Evolutionary conservation across 2,329 filamentous ascomycete species (phyloP), one percentile per base, ranked within the genome.

Genomic region (Xylaria sp.): DNA sequence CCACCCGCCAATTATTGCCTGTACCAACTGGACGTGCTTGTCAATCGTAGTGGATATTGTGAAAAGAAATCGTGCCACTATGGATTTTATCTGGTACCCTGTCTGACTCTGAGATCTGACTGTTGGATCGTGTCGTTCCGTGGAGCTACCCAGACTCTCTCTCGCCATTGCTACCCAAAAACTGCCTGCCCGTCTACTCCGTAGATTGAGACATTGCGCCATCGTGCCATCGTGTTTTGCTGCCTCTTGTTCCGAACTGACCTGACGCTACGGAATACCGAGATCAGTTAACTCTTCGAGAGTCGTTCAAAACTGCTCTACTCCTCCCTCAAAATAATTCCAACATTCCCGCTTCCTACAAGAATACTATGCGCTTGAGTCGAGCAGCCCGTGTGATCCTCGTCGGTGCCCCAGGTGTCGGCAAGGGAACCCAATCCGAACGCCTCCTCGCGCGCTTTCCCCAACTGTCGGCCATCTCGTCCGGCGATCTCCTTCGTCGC

Each of bases 361-460:
- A n/a, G 34, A 58, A 60, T 70, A 74, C 68, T 66, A 87, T 87
- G 84, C 81, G 85, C 77, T 84, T 95, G 71, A 83, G 82, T 66
- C 87, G 83, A 76, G 93, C 94, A 59, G 94, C 94, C 57, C 89
- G 94, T 64, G 88, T 97, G 65, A 97, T 99, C 72, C 85, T 99
- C 67, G 85, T 99, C 69, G 94, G 94, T 68, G 92, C 93, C 55
- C 94, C 94, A n/a, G 92, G 92, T 60, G 94, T 96, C 59, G 94
- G 94, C 64, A 99, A 99, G 76, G 94, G 93, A 64, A 99, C 94
- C 2, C 94, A 99, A 78, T 91, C 91, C 55, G 90, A 96, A 74
- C 86, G 94, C 63, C 80, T 99, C 63, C 86, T 97, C 67, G 80
- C 87, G 67, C 86, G 90, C 66, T 99, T 94, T 72, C 91, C 92